These are phyloP conservation scores for Glycine soja DNA, from an alignment of 306 rosid genomes.

Conservation along the genomic window DNA sequence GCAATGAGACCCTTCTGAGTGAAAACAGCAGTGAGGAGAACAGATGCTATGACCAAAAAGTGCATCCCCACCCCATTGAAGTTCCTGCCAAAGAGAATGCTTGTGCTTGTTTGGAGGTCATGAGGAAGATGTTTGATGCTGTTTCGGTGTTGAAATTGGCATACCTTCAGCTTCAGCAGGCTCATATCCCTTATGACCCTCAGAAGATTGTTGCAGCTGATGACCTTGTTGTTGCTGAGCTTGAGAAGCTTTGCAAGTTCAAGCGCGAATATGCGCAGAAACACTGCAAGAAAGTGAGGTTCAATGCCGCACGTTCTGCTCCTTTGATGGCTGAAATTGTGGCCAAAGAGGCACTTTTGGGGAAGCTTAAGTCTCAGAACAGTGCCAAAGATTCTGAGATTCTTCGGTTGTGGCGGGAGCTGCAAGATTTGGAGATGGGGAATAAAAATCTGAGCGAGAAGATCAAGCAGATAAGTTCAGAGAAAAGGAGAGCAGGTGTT, in stretches of 20 bases:
- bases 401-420: conserved; percentile 49
- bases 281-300: conserved; percentile 43
- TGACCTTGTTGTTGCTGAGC: conserved; percentile 66
- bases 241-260: conserved; percentile 71
- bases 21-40: conserved; percentile 55
- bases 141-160: conserved; percentile 77
- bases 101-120: conserved; percentile 48
- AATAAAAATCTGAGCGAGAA: conserved; percentile 56
- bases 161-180: conserved; percentile 81
- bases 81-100: conserved; percentile 33
- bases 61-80: conserved; percentile 62
- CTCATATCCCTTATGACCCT: conserved; percentile 81
- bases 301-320: conserved; percentile 42
- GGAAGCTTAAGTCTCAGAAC: conserved; percentile 61
- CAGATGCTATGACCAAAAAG: conserved; percentile 49
- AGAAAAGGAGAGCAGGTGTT: conserved; percentile 51
- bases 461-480: conserved; percentile 54
- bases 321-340: conserved; percentile 54
- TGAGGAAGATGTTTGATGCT: conserved; percentile 62
- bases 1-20: conserved; percentile 41
- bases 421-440: conserved; percentile 55
- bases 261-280: conserved; percentile 62
- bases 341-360: conserved; percentile 56
- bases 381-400: conserved; percentile 60
- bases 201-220: conserved; percentile 77